Percentiles rank a stretch among this genome's conserved stretches.
phyloP scores from a whole-genome alignment of 2,329 filamentous ascomycete species.

The Amylocarpus encephaloides region DNA sequence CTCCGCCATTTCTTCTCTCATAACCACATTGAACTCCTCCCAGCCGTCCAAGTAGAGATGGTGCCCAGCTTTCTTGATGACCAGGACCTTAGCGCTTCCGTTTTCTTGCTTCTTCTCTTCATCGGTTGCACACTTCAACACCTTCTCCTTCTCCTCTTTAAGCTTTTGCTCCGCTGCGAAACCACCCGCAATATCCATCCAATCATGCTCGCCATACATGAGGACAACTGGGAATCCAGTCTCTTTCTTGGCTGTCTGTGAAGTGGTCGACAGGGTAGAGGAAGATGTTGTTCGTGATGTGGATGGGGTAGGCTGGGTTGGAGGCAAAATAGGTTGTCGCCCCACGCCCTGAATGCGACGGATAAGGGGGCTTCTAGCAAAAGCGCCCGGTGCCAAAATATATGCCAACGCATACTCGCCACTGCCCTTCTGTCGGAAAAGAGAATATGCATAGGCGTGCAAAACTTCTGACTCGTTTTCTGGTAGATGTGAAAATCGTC shows the following conservation, averaged over 20 bases:
- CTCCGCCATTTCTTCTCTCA: slow-evolving; percentile 61
- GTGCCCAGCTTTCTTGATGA: slow-evolving; percentile 67
- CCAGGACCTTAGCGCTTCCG: slow-evolving; percentile 73
- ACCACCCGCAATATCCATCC: slow-evolving; percentile 94
- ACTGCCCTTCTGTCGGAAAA: slow-evolving; percentile 87
- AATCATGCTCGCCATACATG: slow-evolving; percentile 97
- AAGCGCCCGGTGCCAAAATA: slow-evolving; percentile 87
- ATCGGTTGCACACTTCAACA: slow-evolving; percentile 53
- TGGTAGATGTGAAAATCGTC: slow-evolving; percentile 86
- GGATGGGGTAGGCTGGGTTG: not conserved
- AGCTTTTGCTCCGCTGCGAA: slow-evolving; percentile 74
- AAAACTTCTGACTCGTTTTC: slow-evolving; percentile 72
- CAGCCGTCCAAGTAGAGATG: slow-evolving; percentile 66
- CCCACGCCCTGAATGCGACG: slow-evolving; percentile 81
- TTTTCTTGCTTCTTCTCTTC: slow-evolving; percentile 69
- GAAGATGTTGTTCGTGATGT: slow-evolving; percentile 4
- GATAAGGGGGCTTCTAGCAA: slow-evolving; percentile 81
- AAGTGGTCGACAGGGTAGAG: slow-evolving; percentile 1
- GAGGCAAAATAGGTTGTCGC: slow-evolving; percentile 48
- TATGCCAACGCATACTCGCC: slow-evolving; percentile 93
- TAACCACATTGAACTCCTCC: slow-evolving; percentile 62
- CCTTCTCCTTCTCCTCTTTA: slow-evolving; percentile 56
- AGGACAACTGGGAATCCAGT: slow-evolving; percentile 78
- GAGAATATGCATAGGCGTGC: slow-evolving; percentile 88
- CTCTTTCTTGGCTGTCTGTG: slow-evolving; percentile 20